Base-by-base conservation (phyloP, 202 grass and related monocot genomes). In the Sporobolus alterniflorus region DNA sequence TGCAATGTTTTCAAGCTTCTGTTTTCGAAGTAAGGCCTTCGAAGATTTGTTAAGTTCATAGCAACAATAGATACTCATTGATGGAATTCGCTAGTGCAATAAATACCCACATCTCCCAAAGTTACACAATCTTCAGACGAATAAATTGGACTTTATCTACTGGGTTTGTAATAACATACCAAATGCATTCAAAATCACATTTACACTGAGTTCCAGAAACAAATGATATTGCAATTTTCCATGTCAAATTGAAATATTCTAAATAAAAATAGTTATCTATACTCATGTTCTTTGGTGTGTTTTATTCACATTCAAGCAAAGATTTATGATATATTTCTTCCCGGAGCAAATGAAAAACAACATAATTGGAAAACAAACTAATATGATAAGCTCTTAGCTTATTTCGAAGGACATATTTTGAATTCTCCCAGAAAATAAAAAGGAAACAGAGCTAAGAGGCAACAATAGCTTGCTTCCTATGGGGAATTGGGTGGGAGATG, bases 371-470 rank as follows among this genome's bases (percentile, higher is more conserved):
- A 62, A 62, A 81, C 28, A 71, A 66, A 31, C 22, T 36, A 26
- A 24, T 21, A 66, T 52, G 30, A 20, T 39, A 20, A 73, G 48
- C 30, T 41, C 42, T 74, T 65, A 24, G 63, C 50, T 16, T 24
- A 51, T 16, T 41, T 49, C 21, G 64, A 54, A 54, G 22, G 15
- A 22, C 18, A 51, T 49, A 80, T 57, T 74, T 31, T n/a, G 14
- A 25, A 70, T 51, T 15, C 41, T 79, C 64, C 9, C 33, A 79
- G 33, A 30, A 60, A 79, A 74, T 11, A 84, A 79, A 24, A 73
- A 57, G 18, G 68, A 46, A 88, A 18, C 36, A 79, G 57, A 74
- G 44, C 13, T 31, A 65, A 68, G 39, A 60, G 31, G 2, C 17
- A 78, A 32, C 22, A 54, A 30, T 52, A 48, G 24, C 2, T 47